Evolutionary conservation across 805 yeast genomes (phyloP), one percentile per base, ranked within the genome.

Genomic region (Helenozyma baotianmanensis): DNA sequence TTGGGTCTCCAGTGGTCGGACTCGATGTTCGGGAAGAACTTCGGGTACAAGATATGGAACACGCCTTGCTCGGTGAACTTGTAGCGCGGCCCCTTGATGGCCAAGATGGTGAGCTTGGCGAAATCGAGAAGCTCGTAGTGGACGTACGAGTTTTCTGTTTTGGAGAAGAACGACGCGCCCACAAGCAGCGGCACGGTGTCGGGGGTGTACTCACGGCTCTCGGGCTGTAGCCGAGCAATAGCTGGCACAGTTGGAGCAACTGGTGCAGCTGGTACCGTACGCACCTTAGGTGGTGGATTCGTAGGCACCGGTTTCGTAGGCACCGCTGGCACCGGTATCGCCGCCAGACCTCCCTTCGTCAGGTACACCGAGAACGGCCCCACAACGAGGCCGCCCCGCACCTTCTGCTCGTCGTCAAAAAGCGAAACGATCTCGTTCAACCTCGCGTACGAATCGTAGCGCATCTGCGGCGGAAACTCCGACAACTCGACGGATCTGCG

Each of bases 401-500:
- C 19, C 7, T 6, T 5, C 8, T 17, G 7, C 8, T 17, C 30
- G n/a, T 36, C 42, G 12, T 63, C 69, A 13, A 67, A 36, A 16
- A 38, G 39, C 3, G 63, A 64, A n/a, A 74, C 41, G 12, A 51
- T 60, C 0, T 43, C 40, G 37, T 63, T 69, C 36, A 75, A 47
- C 33, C 65, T 65, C 5, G 51, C 54, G 40, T 60, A 62, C 10
- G 68, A 66, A 8, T 53, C 43, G 41, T 68, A 73, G 6, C 33
- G 36, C 56, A 58, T 50, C 4, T 30, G 32, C 7, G 40, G 35
- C 0, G 74, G 68, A 40, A 66, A 74, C 29, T 43, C 45, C 44
- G 68, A 70, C 23, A 71, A 57, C 4, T 64, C 72, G 13, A 75
- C 57, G 22, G 58, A 63, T 18, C 78, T 53, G 40, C 80, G 54